Evolutionary conservation across 495 filamentous ascomycete species (phyloP).

Genomic region (Penicillium cataractarum): DNA sequence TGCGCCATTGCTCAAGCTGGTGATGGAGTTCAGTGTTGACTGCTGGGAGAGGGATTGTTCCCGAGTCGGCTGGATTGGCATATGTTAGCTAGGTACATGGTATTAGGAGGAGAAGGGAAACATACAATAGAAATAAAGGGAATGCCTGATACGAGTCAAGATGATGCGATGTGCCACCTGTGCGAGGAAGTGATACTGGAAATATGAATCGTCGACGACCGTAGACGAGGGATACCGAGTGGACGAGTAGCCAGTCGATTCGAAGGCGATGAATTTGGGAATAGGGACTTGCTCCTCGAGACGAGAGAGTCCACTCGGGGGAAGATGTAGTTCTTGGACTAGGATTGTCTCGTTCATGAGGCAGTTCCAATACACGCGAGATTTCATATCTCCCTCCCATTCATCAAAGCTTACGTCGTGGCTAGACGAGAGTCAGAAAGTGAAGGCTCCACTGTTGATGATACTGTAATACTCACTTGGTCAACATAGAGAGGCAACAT

Average conservation of each 20-base stretch:
- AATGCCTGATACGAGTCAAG: slow-evolving; percentile 51
- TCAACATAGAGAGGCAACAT: slow-evolving; percentile 50
- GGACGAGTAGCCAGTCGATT: slow-evolving; percentile 39
- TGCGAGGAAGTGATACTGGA: slow-evolving; percentile 54
- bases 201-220: slow-evolving; percentile 50
- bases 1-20: slow-evolving; percentile 53
- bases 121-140: slow-evolving; percentile 53
- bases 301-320: slow-evolving; percentile 47
- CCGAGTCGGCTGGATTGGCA: slow-evolving; percentile 43
- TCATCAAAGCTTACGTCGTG: slow-evolving; percentile 50
- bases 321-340: slow-evolving; percentile 52
- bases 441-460: neutral
- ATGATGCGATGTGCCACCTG: slow-evolving; percentile 55
- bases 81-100: neutral
- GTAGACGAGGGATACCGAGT: slow-evolving; percentile 32
- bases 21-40: slow-evolving; percentile 50
- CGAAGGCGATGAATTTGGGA: slow-evolving; percentile 52
- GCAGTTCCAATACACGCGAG: slow-evolving; percentile 53
- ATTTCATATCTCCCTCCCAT: slow-evolving; percentile 57
- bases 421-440: slow-evolving; percentile 24
- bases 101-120: neutral
- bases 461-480: slow-evolving; percentile 41
- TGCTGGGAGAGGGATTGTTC: slow-evolving; percentile 48
- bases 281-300: slow-evolving; percentile 52
- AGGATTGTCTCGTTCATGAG: slow-evolving; percentile 55